A percentile compares a stretch with the other conserved stretches of the same genome.
Evolutionary conservation across 2,329 filamentous ascomycete species (phyloP).

Genomic region (Colletotrichum cereale): DNA sequence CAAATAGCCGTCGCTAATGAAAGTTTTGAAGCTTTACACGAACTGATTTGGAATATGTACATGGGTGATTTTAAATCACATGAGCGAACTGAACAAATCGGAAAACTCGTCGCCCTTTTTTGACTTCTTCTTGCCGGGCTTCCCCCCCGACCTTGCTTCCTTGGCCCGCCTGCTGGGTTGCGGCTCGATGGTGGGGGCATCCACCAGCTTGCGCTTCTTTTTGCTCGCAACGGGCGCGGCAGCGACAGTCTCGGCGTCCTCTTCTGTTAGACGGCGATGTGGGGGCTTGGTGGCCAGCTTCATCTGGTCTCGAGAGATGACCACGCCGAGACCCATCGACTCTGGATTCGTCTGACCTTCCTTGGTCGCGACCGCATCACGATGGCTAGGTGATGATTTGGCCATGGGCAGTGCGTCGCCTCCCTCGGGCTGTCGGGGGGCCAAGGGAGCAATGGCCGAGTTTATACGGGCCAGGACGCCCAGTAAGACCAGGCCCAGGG

Average conservation of each 20-base stretch:
- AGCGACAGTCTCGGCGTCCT: not conserved
- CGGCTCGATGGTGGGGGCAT: not conserved
- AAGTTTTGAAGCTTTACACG: conserved; percentile 30
- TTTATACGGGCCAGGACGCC: conserved; percentile 72
- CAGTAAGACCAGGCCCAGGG: conserved; percentile 77
- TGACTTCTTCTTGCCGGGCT: conserved; percentile 54
- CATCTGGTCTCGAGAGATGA: conserved; percentile 46
- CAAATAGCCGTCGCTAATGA: conserved; percentile 40
- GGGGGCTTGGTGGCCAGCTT: not conserved
- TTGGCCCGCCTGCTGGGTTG: not conserved
- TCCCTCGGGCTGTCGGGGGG: conserved; percentile 39
- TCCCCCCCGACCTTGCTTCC: conserved; percentile 48
- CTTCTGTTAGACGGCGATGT: not conserved
- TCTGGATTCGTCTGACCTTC: conserved; percentile 40
- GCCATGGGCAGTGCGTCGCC: not conserved
- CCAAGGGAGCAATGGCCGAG: conserved; percentile 55
- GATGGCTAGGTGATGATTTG: not conserved
- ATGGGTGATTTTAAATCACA: conserved; percentile 48
- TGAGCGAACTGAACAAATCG: conserved; percentile 75
- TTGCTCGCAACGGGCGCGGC: not conserved
- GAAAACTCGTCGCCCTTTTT: conserved; percentile 77
- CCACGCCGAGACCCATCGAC: conserved; percentile 46
- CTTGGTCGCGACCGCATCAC: not conserved
- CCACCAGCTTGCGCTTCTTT: conserved; percentile 24
- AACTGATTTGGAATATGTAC: not conserved